Percentiles rank a stretch among this genome's conserved stretches.
Evolutionary conservation across 441 rosid species (phyloP).

Genomic region (Croton setiger): DNA sequence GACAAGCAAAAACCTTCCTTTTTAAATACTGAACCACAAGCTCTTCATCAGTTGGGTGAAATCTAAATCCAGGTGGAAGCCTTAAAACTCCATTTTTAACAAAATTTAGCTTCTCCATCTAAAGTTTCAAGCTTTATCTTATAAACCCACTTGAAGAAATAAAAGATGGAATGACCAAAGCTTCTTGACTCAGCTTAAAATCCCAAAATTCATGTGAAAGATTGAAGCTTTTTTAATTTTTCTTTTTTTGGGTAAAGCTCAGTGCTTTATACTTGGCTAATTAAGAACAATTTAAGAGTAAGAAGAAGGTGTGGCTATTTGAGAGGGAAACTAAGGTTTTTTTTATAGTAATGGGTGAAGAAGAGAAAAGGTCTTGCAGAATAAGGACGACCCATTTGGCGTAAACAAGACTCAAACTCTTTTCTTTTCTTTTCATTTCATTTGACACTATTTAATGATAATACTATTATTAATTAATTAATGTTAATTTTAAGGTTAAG

Average conservation of each 20-base stretch:
- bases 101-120: conserved; percentile 77
- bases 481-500: background rate
- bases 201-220: background rate
- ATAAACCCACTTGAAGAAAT: conserved; percentile 1
- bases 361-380: conserved; percentile 25
- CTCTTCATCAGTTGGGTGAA: conserved; percentile 96
- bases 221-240: background rate
- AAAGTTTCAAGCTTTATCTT: background rate
- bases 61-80: conserved; percentile 92
- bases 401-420: conserved; percentile 80
- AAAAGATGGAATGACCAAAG: conserved; percentile 14
- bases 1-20: conserved; percentile 64
- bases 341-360: conserved; percentile 42
- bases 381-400: conserved; percentile 65
- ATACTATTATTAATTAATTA: too few relatives aligned
- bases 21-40: conserved; percentile 84
- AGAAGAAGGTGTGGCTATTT: conserved; percentile 20
- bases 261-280: too few relatives aligned
- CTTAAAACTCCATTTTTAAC: conserved; percentile 77
- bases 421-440: background rate
- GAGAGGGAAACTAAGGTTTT: conserved; percentile 36
- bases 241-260: too few relatives aligned
- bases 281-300: background rate
- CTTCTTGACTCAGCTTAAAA: background rate
- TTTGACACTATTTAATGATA: conserved; percentile 38